Evolutionary conservation across 1,139 yeast species (phyloP).

Genomic region (Blastobotrys aristatus): DNA sequence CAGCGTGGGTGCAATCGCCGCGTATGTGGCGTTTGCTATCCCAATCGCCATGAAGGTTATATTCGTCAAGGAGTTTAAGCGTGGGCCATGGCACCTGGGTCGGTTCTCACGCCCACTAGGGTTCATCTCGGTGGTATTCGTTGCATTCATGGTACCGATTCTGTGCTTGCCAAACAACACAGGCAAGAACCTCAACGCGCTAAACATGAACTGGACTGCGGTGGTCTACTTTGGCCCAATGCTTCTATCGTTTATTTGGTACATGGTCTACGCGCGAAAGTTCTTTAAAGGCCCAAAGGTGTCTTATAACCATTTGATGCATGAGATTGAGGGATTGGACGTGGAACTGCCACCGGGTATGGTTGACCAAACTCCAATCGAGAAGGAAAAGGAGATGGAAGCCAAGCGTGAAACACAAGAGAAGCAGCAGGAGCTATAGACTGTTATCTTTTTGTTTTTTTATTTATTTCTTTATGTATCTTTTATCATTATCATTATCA

Average conservation of each 20-base stretch:
- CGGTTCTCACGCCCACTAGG: constrained; percentile 43
- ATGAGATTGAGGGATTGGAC: constrained; percentile 5
- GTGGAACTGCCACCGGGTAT: constrained; percentile 2
- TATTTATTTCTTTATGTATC: background rate
- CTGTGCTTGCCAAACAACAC: constrained; percentile 59
- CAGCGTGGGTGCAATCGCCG: constrained; percentile 72
- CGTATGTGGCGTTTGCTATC: constrained; percentile 64
- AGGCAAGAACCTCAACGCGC: constrained; percentile 22
- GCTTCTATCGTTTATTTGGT: constrained; percentile 1
- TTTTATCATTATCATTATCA: background rate
- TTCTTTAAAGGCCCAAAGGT: constrained; percentile 7
- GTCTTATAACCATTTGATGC: background rate
- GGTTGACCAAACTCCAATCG: background rate
- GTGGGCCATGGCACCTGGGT: constrained; percentile 73
- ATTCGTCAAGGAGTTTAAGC: constrained; percentile 51
- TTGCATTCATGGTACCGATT: constrained; percentile 59
- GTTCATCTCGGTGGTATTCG: constrained; percentile 34
- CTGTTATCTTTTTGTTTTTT: background rate
- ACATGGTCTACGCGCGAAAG: background rate
- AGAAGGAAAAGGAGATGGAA: too few relatives aligned
- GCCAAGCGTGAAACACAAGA: too few relatives aligned
- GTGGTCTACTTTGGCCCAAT: constrained; percentile 5
- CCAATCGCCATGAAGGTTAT: constrained; percentile 57
- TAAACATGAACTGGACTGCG: constrained; percentile 2
- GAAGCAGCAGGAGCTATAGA: background rate